phyloP scores from a whole-genome alignment of 352 stramenopile species.

The Globisporangium orthogonon region DNA sequence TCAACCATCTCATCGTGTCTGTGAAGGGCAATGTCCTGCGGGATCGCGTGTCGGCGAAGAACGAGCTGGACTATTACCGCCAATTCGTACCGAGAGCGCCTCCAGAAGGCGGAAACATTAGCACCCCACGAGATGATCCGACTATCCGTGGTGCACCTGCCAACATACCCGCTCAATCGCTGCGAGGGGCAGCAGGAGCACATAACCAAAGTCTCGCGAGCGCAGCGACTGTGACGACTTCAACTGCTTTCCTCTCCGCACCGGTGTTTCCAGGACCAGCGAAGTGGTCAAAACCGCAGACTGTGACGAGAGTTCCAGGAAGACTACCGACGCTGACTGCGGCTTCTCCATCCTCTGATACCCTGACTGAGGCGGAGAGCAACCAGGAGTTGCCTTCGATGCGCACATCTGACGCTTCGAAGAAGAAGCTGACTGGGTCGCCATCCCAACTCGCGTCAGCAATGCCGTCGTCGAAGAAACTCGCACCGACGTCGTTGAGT shows the following conservation, averaged over 20 bases:
- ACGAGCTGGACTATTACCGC: slow-evolving; percentile 51
- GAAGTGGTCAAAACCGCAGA: not conserved
- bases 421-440: slow-evolving; percentile 6
- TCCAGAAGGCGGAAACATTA: not conserved
- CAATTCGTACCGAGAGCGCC: slow-evolving; percentile 30
- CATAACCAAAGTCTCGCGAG: not conserved
- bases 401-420: not conserved
- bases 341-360: not conserved
- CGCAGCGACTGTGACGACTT: not conserved
- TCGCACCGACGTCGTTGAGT: not conserved
- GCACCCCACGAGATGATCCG: not conserved
- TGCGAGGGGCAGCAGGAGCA: not conserved
- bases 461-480: not conserved
- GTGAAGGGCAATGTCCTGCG: slow-evolving; percentile 29
- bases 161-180: not conserved
- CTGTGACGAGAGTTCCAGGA: not conserved
- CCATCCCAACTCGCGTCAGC: slow-evolving; percentile 6
- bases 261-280: not conserved
- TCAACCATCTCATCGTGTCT: slow-evolving; percentile 43
- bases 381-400: slow-evolving; percentile 27
- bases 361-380: slow-evolving; percentile 2
- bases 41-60: slow-evolving; percentile 32
- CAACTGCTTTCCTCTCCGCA: not conserved
- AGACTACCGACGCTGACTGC: slow-evolving; percentile 6
- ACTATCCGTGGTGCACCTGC: too few species aligned